Conservation (phyloP, 2,329 filamentous ascomycete species). For the Cadophora sp. region DNA sequence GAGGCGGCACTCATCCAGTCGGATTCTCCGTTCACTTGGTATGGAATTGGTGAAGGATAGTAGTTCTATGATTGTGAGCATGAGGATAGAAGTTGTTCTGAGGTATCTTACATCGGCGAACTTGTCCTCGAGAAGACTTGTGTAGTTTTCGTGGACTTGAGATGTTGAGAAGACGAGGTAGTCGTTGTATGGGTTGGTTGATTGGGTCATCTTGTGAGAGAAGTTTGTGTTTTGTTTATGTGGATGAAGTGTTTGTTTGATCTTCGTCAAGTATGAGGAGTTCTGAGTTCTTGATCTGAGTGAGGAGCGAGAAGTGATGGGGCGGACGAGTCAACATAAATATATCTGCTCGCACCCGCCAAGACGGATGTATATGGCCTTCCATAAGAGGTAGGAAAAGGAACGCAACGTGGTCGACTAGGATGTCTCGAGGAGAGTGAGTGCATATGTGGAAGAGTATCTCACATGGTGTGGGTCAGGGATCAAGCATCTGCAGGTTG, state of each 20-base stretch:
- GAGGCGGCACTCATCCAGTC: conserved; percentile 15
- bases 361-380: conserved; percentile 10
- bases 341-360: conserved; percentile 1
- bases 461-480: conserved; percentile 4
- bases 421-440: not conserved
- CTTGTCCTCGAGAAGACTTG: not conserved
- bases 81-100: not conserved
- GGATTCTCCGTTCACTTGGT: conserved; percentile 9
- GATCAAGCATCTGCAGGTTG: conserved; percentile 6
- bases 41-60: conserved; percentile 12
- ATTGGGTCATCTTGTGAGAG: conserved; percentile 1
- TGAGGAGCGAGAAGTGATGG: not conserved
- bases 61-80: conserved; percentile 2
- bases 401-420: conserved; percentile 7
- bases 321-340: not conserved
- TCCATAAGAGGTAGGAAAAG: not conserved
- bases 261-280: not conserved
- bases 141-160: conserved; percentile 4
- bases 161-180: conserved; percentile 13
- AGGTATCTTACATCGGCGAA: not conserved
- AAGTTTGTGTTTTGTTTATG: not conserved
- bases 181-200: conserved; percentile 5
- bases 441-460: conserved; percentile 1
- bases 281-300: not conserved
- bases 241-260: not conserved